Evolutionary conservation across 352 stramenopile genomes (phyloP), one percentile per base, ranked within the genome.

Genomic region (Pythium biforme): DNA sequence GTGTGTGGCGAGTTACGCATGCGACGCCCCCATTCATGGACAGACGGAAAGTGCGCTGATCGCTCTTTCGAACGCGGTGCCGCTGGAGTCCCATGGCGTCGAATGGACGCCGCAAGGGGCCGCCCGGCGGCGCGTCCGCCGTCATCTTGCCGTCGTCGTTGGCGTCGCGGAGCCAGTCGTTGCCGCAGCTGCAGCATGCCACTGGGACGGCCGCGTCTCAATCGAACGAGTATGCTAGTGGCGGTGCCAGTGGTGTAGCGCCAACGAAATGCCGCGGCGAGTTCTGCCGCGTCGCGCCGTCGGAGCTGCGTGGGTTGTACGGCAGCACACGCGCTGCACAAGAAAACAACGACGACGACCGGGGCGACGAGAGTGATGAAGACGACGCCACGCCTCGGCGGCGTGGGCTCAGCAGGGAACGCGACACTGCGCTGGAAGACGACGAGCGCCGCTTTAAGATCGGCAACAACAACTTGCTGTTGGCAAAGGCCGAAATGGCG

Each of bases 401-500:
- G 6, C 41, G 19, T 5, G 33, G 27, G 3, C 15, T 61, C 17
- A 14, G 34, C 20, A 20, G 43, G 5, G 50, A 66, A 2, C 37
- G 34, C 19, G 41, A 69, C 10, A 29, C 3, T 10, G 50, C 62
- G 20, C 7, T 90, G 4, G 40, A 60, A 15, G 84, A 92, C 51
- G 65, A 57, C 1, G 81, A 81, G 0, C 66, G 82, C 33, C 77
- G 84, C 19, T 85, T 77, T 67, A 89, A 90, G 45, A 82, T 92
- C 23, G 74, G 82, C 22, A 86, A 90, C 71, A 92, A 90, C 59
- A 90, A 83, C 43, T 43, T 94, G 0, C 64, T 90, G 5, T 59
- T 94, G 3, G 82, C 79, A 17, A 79, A 80, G 11, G 77, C 79
- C 4, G 81, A 89, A 46, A 69, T 87, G 25, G 51, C 73, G 29